These are phyloP conservation scores for Tillandsia leiboldiana DNA, from an alignment of 176 grass and related monocot species.

Conservation along the genomic window DNA sequence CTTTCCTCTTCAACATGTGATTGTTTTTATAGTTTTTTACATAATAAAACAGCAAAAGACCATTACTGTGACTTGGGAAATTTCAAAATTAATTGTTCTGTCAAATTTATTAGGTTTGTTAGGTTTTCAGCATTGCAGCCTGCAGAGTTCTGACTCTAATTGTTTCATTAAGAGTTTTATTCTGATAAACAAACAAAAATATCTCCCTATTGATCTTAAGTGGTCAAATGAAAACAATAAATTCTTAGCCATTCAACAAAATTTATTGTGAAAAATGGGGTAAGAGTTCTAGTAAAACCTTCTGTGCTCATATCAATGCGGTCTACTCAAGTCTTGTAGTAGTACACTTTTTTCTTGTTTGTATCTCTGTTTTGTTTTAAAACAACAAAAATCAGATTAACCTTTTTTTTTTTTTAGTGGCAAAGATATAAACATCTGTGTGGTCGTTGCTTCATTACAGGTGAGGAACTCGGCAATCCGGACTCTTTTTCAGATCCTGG, in stretches of 20 bases:
- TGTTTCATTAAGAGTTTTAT: neutral
- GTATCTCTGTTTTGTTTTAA: too few species aligned
- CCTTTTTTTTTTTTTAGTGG: slow-evolving; percentile 7
- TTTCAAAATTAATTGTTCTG: too few species aligned
- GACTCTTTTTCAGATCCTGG: slow-evolving; percentile 86
- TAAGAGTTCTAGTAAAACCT: too few species aligned
- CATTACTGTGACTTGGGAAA: neutral
- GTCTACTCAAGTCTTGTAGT: too few species aligned
- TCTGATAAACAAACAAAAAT: neutral
- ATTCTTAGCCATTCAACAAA: too few species aligned
- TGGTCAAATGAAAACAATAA: too few species aligned
- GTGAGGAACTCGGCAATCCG: slow-evolving; percentile 90
- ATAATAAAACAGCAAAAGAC: neutral
- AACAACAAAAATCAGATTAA: neutral
- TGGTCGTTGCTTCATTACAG: slow-evolving; percentile 21
- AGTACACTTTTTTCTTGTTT: too few species aligned
- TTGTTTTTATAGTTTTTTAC: too few species aligned
- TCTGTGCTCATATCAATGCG: too few species aligned
- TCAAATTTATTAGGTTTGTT: neutral
- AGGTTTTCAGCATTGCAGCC: neutral
- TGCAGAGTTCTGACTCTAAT: neutral
- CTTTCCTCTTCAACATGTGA: too few species aligned
- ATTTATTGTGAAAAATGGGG: too few species aligned
- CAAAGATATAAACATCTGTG: slow-evolving; percentile 5
- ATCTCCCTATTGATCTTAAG: too few species aligned